These are phyloP conservation scores for Exophiala dermatitidis DNA, from an alignment of 2,329 filamentous ascomycete species.

Conservation along the genomic window DNA sequence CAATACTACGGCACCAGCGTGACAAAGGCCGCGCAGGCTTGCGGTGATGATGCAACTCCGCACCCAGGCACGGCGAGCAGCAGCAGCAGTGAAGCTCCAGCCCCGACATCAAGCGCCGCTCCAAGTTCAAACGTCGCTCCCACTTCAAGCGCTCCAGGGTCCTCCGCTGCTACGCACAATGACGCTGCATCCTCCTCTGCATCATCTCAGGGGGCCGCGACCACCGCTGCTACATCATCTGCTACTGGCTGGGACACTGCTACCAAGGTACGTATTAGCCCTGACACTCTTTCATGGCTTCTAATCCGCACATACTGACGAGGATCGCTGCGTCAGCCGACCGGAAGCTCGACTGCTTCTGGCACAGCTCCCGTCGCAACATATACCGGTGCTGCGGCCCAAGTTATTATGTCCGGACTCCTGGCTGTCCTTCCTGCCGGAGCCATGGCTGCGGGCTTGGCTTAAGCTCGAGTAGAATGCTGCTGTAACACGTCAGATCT, in stretches of 20 bases:
- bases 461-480: background rate
- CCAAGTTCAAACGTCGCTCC: too few relatives aligned
- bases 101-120: background rate
- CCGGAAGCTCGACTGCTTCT: background rate
- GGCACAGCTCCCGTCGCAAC: background rate
- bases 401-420: background rate
- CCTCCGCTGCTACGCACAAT: slow-evolving; percentile 28
- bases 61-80: slow-evolving; percentile 7
- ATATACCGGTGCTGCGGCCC: background rate
- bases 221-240: background rate
- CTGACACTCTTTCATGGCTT: too few relatives aligned
- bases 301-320: background rate
- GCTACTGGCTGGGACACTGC: background rate
- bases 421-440: slow-evolving; percentile 2
- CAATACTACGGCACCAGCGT: slow-evolving; percentile 38
- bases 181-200: background rate
- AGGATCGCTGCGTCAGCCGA: background rate
- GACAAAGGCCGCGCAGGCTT: slow-evolving; percentile 31
- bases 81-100: background rate
- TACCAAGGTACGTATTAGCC: background rate
- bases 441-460: background rate
- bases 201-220: background rate
- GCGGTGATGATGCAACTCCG: slow-evolving; percentile 24
- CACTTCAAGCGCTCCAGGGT: background rate
- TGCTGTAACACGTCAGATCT: too few relatives aligned